These are phyloP conservation scores for Yamadazyma kitorensis DNA, from an alignment of 805 yeast species.

Conservation along the genomic window DNA sequence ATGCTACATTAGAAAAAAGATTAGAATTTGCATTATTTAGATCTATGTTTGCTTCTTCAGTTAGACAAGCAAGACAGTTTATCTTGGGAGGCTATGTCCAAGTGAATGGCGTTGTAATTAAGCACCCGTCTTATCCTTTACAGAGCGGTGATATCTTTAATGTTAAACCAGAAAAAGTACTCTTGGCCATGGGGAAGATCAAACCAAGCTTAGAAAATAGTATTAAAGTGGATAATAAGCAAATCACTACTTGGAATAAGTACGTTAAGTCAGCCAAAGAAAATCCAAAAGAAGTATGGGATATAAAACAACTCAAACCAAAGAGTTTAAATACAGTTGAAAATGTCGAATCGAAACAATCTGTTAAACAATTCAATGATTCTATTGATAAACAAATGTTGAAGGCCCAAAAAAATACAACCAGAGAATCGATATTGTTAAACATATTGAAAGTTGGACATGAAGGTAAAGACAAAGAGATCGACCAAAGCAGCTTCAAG, in stretches of 20 bases:
- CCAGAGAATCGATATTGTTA: slow-evolving; percentile 47
- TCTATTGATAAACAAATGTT: slow-evolving; percentile 43
- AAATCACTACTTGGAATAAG: slow-evolving; percentile 72
- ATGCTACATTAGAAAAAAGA: slow-evolving; percentile 82
- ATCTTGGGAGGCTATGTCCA: slow-evolving; percentile 75
- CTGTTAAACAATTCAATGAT: slow-evolving; percentile 32
- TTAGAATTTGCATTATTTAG: slow-evolving; percentile 88
- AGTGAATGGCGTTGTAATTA: slow-evolving; percentile 79
- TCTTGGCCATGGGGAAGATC: slow-evolving; percentile 77
- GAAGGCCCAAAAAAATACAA: slow-evolving; percentile 33
- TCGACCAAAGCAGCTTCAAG: slow-evolving; percentile 29
- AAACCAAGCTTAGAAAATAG: slow-evolving; percentile 77
- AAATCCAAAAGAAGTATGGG: slow-evolving; percentile 59
- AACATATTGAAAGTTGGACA: slow-evolving; percentile 38
- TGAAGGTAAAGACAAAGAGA: slow-evolving; percentile 11
- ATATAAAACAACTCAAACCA: slow-evolving; percentile 42
- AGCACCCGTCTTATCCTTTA: slow-evolving; percentile 75
- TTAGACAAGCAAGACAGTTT: slow-evolving; percentile 91
- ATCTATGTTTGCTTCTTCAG: slow-evolving; percentile 87
- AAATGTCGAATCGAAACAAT: slow-evolving; percentile 11
- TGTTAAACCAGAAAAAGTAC: slow-evolving; percentile 81
- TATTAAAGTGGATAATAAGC: slow-evolving; percentile 65
- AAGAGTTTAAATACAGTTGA: slow-evolving; percentile 30
- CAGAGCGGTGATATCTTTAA: slow-evolving; percentile 83
- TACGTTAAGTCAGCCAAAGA: slow-evolving; percentile 58